Percentiles rank a stretch among this genome's conserved stretches.
Conservation (phyloP, 2,329 filamentous ascomycete species). For the Geosmithia flava region DNA sequence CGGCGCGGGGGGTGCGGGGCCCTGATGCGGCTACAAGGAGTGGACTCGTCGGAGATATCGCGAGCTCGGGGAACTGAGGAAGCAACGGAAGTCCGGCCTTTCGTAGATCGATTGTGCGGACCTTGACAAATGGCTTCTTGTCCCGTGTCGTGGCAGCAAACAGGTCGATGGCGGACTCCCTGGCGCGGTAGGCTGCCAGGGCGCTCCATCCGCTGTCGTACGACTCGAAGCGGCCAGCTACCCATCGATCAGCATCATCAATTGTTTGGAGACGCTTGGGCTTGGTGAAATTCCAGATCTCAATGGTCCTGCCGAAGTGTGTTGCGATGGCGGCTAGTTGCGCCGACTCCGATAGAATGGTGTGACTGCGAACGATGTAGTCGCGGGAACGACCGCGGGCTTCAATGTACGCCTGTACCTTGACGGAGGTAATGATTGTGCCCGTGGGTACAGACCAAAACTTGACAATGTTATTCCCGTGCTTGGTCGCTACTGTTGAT, state of each 20-base stretch:
- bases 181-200: constrained; percentile 20
- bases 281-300: constrained; percentile 26
- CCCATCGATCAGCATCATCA: constrained; percentile 23
- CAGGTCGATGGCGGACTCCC: constrained; percentile 18
- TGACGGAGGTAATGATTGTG: constrained; percentile 45
- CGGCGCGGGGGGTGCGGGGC: constrained; percentile 22
- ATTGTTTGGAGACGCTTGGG: constrained; percentile 23
- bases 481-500: constrained; percentile 20
- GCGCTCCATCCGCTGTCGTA: constrained; percentile 19
- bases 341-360: constrained; percentile 25
- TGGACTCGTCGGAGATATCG: constrained; percentile 23
- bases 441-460: constrained; percentile 80
- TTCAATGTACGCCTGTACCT: constrained; percentile 24
- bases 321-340: constrained; percentile 24
- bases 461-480: constrained; percentile 64
- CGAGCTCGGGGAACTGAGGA: constrained; percentile 25
- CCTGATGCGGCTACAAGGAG: constrained; percentile 24
- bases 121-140: constrained; percentile 23
- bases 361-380: constrained; percentile 28
- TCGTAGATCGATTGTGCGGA: constrained; percentile 19
- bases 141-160: constrained; percentile 13
- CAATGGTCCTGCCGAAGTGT: constrained; percentile 23
- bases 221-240: constrained; percentile 19
- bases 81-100: constrained; percentile 21
- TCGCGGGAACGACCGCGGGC: constrained; percentile 23